phyloP scores from a whole-genome alignment of 805 yeast genomes.

The Kazachstania martiniae region DNA sequence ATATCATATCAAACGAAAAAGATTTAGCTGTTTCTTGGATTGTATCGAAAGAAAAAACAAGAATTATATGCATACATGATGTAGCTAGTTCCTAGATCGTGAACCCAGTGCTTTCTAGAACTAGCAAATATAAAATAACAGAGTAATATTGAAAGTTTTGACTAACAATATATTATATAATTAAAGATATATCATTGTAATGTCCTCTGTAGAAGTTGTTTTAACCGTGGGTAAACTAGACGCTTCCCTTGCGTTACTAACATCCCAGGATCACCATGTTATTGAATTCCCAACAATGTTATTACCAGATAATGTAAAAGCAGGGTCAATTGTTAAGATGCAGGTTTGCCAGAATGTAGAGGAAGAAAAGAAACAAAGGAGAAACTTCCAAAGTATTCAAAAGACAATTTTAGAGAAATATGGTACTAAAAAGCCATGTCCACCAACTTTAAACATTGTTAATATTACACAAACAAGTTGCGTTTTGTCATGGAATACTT shows the following conservation, averaged over 20 bases:
- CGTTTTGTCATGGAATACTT: conserved; percentile 87
- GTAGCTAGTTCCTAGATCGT: no score
- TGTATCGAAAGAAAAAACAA: no score
- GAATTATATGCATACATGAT: no score
- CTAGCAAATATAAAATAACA: not conserved
- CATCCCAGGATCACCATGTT: conserved; percentile 86
- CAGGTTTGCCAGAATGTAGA: conserved; percentile 67
- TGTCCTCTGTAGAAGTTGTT: conserved; percentile 61
- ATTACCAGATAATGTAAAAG: conserved; percentile 78
- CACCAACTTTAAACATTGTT: conserved; percentile 56
- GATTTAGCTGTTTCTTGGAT: no score
- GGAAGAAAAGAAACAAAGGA: conserved; percentile 50
- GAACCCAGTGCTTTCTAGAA: no score
- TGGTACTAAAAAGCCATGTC: conserved; percentile 60
- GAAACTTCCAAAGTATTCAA: conserved; percentile 55
- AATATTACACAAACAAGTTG: conserved; percentile 92
- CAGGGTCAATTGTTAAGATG: conserved; percentile 86
- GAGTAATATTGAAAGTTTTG: not conserved
- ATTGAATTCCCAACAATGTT: conserved; percentile 95
- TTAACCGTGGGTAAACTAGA: conserved; percentile 93
- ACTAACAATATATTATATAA: not conserved
- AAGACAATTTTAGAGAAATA: conserved; percentile 59
- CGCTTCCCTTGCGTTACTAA: conserved; percentile 82
- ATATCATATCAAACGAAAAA: no score
- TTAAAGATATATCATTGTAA: no score